A percentile compares a stretch with the other conserved stretches of the same genome.
These are phyloP conservation scores for Trichocladium antarcticum DNA, from an alignment of 495 filamentous ascomycete genomes.

Conservation along the genomic window DNA sequence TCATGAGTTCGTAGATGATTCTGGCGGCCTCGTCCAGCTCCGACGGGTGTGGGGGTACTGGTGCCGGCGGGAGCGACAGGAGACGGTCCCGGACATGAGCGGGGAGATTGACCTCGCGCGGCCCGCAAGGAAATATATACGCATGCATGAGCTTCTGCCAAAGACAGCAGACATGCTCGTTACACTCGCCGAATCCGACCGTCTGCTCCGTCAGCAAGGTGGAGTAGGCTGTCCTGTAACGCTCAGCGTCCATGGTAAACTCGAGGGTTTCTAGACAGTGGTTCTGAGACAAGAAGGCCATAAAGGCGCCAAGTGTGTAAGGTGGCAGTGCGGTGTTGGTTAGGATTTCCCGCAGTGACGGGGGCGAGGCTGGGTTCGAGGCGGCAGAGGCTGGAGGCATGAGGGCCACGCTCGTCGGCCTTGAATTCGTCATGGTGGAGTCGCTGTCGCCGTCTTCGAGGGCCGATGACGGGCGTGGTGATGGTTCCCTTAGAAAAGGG, in stretches of 20 bases:
- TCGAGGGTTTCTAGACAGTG: conserved; percentile 96
- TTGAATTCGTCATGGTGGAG: conserved; percentile 37
- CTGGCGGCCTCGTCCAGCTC: conserved; percentile 78
- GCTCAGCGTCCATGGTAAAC: conserved; percentile 89
- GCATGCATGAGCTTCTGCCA: conserved; percentile 56
- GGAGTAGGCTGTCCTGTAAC: conserved; percentile 70
- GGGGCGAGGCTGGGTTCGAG: conserved; percentile 47
- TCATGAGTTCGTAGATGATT: conserved; percentile 92
- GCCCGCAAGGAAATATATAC: conserved; percentile 70
- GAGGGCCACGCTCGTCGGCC: conserved; percentile 38
- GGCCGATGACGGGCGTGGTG: conserved; percentile 30
- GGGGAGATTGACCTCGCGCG: conserved; percentile 87
- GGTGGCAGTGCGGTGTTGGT: conserved; percentile 77
- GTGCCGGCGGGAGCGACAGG: conserved; percentile 48
- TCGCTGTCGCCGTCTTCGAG: conserved; percentile 33
- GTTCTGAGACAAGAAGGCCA: conserved; percentile 93
- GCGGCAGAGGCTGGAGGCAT: conserved; percentile 24
- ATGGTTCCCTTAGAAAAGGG: conserved; percentile 28
- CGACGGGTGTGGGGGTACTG: conserved; percentile 63
- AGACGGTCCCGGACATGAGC: conserved; percentile 72
- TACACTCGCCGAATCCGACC: conserved; percentile 31
- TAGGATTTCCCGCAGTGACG: conserved; percentile 78
- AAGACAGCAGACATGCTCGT: conserved; percentile 62
- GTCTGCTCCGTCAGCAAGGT: conserved; percentile 34
- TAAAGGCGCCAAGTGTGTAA: conserved; percentile 89